Evolutionary conservation across 495 filamentous ascomycete species (phyloP), one percentile per base, ranked within the genome.

Genomic region (Neurospora hispaniola): DNA sequence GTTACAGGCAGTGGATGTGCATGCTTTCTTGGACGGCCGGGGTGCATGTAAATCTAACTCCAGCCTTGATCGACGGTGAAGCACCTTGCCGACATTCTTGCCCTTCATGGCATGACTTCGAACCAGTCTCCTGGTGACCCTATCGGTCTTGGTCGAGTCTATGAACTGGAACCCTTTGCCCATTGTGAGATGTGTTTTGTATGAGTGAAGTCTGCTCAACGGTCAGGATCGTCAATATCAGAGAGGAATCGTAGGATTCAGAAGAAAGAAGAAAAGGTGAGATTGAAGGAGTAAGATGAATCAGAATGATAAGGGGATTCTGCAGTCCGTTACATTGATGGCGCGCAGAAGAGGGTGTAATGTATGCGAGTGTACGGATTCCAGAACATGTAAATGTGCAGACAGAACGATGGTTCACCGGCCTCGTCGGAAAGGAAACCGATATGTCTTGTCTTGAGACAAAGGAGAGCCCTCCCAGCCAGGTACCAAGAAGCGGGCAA

Each of bases 21-120:
- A 66, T 66, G 54, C 54, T 66, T 66, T 66, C 54, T 66, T 66
- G 54, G 54, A 66, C 54, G 54, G 54, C 54, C 54, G 54, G 54
- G 54, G 27, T 66, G 54, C 9, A 66, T 66, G 54, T 66, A 66
- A 14, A 35, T 66, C 54, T 66, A 66, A 66, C 27, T 66, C 54
- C 2, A 66, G 54, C 54, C 54, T 66, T 66, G 54, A 66, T 66
- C 54, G 54, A 66, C 54, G 54, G 54, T 66, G 54, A 66, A 66
- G 54, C 27, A 66, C 54, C 27, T 66, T 66, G 54, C 54, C 54
- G 14, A 66, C 54, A 66, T 66, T 66, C 54, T 66, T 66, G 27
- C 54, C 54, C 54, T 66, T 66, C 54, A 66, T 66, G 27, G 54
- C 54, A 35, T 66, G 54, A 35, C 54, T 66, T 66, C 54, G 54